phyloP scores from a whole-genome alignment of 495 filamentous ascomycete species.

The Massariosphaeria phaeospora region DNA sequence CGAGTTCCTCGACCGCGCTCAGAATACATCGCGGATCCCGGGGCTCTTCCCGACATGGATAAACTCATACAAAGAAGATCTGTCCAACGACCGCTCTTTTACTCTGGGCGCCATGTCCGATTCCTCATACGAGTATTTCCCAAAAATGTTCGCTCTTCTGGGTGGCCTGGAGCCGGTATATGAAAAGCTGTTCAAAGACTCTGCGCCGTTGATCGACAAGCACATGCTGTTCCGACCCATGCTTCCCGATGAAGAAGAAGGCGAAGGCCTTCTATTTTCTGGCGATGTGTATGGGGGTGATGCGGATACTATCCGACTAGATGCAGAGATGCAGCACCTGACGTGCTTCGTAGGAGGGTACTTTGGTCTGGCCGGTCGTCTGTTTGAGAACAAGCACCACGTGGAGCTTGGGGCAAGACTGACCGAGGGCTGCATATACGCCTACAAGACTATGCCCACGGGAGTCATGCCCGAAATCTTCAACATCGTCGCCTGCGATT shows the following conservation, averaged over 20 bases:
- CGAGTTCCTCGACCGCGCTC: conserved; percentile 34
- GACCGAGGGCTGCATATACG: conserved; percentile 38
- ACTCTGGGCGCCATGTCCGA: conserved; percentile 42
- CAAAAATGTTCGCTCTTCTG: conserved; percentile 38
- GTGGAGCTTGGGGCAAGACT: conserved; percentile 34
- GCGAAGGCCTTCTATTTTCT: conserved; percentile 41
- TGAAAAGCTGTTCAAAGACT: conserved; percentile 42
- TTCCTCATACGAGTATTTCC: conserved; percentile 42
- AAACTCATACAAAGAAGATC: conserved; percentile 21
- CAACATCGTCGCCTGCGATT: conserved; percentile 38
- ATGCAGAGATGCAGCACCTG: conserved; percentile 42
- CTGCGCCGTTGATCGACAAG: conserved; percentile 37
- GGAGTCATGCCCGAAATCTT: conserved; percentile 49
- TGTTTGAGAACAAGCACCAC: conserved; percentile 30
- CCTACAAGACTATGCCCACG: conserved; percentile 36
- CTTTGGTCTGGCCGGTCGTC: conserved; percentile 33
- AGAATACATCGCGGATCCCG: conserved; percentile 38
- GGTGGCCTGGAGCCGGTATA: conserved; percentile 42
- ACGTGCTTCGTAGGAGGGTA: conserved; percentile 38
- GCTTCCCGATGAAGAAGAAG: conserved; percentile 33
- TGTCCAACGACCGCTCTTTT: conserved; percentile 28
- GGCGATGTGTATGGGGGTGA: conserved; percentile 35
- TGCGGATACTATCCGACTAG: conserved; percentile 27
- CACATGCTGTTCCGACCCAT: conserved; percentile 49
- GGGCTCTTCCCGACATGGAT: conserved; percentile 40